These are phyloP conservation scores for Bassia scoparia DNA, from an alignment of 148 eudicot genomes.

Conservation along the genomic window DNA sequence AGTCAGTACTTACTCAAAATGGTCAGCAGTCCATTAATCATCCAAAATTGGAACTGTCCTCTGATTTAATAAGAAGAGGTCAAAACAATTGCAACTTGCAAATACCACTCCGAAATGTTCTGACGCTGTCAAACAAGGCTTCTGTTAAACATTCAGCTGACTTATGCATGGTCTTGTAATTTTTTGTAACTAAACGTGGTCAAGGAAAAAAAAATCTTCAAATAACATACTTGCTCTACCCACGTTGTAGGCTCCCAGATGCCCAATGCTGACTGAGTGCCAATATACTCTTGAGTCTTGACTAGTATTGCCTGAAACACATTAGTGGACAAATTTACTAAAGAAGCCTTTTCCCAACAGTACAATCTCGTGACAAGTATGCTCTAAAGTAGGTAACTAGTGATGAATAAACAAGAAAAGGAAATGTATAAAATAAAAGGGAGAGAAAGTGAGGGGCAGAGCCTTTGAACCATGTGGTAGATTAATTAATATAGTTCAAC, in stretches of 20 bases:
- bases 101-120: constrained; percentile 2
- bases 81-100: constrained; percentile 18
- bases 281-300: background rate
- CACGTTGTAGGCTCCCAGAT: background rate
- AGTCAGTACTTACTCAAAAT: constrained; percentile 12
- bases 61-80: constrained; percentile 1
- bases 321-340: background rate
- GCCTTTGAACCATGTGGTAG: background rate
- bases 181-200: background rate
- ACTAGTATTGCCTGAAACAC: constrained; percentile 8
- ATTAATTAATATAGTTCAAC: background rate
- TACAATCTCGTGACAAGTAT: background rate
- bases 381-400: background rate
- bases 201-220: background rate
- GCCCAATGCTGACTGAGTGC: background rate
- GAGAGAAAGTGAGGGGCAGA: background rate
- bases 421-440: background rate
- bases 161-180: constrained; percentile 9
- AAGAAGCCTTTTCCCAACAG: background rate
- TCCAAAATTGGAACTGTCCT: background rate
- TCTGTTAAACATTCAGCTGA: background rate
- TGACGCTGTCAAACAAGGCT: constrained; percentile 5
- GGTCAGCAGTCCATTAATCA: background rate
- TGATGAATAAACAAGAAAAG: constrained; percentile 10
- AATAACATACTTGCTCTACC: constrained; percentile 15